A percentile compares a stretch with the other conserved stretches of the same genome.
These are phyloP conservation scores for Raphanus raphanistrum DNA, from an alignment of 345 rosid genomes.

Conservation along the genomic window DNA sequence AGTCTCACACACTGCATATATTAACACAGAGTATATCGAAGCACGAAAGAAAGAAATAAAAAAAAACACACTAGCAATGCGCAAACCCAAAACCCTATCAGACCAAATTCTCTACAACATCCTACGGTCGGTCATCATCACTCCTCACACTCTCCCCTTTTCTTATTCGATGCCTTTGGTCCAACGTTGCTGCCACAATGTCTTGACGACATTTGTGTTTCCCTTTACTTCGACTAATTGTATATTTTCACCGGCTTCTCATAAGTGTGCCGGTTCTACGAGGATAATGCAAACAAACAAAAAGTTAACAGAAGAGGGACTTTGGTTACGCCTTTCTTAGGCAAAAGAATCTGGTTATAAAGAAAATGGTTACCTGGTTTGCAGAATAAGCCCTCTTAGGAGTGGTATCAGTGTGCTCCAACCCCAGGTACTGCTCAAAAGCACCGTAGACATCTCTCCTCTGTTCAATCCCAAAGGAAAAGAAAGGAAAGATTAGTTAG, in stretches of 20 bases:
- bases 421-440: slow-evolving; percentile 96
- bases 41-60: slow-evolving; percentile 18
- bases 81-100: slow-evolving; percentile 32
- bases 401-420: slow-evolving; percentile 82
- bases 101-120: slow-evolving; percentile 38
- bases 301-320: not conserved
- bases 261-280: slow-evolving; percentile 69
- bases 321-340: not conserved
- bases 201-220: slow-evolving; percentile 7
- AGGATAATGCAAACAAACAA: not conserved
- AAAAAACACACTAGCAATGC: slow-evolving; percentile 31
- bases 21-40: slow-evolving; percentile 35
- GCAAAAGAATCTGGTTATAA: not conserved
- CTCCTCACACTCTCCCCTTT: slow-evolving; percentile 5
- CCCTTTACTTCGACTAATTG: slow-evolving; percentile 42
- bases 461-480: slow-evolving; percentile 35
- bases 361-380: slow-evolving; percentile 58
- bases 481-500: not conserved
- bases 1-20: slow-evolving; percentile 36
- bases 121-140: slow-evolving; percentile 27
- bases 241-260: slow-evolving; percentile 82
- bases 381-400: slow-evolving; percentile 76
- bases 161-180: slow-evolving; percentile 20
- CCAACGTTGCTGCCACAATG: slow-evolving; percentile 27
- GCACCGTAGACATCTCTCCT: slow-evolving; percentile 91